Evolutionary conservation across 2,329 filamentous ascomycete species (phyloP), one percentile per base, ranked within the genome.

Genomic region (Diaporthe humulicola): DNA sequence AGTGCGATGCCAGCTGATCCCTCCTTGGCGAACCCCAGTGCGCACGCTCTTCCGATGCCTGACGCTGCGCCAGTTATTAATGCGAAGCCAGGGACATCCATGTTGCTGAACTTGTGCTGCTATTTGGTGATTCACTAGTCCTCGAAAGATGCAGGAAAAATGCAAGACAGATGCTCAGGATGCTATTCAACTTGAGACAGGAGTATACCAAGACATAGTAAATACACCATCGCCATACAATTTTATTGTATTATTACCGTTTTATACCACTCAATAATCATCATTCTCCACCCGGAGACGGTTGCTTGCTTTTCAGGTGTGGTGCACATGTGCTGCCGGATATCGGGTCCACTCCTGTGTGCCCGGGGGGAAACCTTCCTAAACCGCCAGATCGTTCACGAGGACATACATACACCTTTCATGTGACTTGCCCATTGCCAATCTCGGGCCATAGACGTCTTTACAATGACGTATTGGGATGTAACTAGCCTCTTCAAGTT

Each of bases 31-130:
- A 83, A 82, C 0, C 80, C 80, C 9, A 58, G 73, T 22, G 81
- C 81, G 22, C 80, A 82, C 12, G 81, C 81, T 22, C 75, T 78
- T 22, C 81, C 81, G 14, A 83, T 82, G 0, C 82, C 82, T 17
- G 81, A 83, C 0, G 78, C 81, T 3, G 80, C 80, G 28, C 81
- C 81, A 0, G 81, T 82, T 2, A 83, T 76, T 0, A 83, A 30
- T 25, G 81, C 81, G 14, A 78, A 82, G 0, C 81, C 81, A 0
- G 84, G 82, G 5, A 82, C 74, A 8, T 80, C 52, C 70, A 81
- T 84, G 3, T 7, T 66, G 40, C 25, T 15, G 19, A 30, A 7
- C 2, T 9, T 48, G 3, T 40, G 58, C 22, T 33, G 1, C 17
- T 56, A 33, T 66, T 30, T 4, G 9, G 1, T 33, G 25, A 60